A percentile compares a stretch with the other conserved stretches of the same genome.
Conservation (phyloP, 805 yeast species). For the Metschnikowia cubensis region DNA sequence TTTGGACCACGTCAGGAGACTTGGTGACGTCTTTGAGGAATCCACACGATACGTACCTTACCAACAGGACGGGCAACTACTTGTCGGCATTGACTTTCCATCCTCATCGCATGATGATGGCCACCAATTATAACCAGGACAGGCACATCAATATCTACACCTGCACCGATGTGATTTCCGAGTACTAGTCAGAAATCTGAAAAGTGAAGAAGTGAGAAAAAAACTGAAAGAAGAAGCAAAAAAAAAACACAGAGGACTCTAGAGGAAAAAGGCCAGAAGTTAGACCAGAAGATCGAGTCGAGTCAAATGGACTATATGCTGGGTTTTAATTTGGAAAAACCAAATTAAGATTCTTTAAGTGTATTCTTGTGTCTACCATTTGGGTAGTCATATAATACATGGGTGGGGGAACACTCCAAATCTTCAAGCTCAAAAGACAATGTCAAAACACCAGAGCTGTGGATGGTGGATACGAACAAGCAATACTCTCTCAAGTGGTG, state of each 20-base stretch:
- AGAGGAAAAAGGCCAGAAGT: no score
- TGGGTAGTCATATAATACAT: no score
- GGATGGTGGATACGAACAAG: no score
- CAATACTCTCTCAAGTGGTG: no score
- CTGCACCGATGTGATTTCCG: constrained; percentile 36
- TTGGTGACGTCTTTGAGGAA: constrained; percentile 57
- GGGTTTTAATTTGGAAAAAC: no score
- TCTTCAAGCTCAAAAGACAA: no score
- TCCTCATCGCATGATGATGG: constrained; percentile 93
- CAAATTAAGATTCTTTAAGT: no score
- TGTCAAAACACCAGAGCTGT: no score
- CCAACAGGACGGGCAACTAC: constrained; percentile 47
- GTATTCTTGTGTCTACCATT: no score
- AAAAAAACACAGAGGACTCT: neutral
- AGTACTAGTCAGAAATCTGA: constrained; percentile 18
- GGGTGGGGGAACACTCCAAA: no score
- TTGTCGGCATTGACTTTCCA: constrained; percentile 72
- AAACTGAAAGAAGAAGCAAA: neutral
- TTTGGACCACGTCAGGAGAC: constrained; percentile 87
- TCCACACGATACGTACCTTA: constrained; percentile 41
- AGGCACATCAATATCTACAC: constrained; percentile 60
- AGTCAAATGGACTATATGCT: no score
- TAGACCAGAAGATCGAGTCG: no score
- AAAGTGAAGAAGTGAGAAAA: neutral
- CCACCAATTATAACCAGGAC: constrained; percentile 78